Base-by-base conservation (phyloP, 441 rosid species). In the Mallotus japonicus region DNA sequence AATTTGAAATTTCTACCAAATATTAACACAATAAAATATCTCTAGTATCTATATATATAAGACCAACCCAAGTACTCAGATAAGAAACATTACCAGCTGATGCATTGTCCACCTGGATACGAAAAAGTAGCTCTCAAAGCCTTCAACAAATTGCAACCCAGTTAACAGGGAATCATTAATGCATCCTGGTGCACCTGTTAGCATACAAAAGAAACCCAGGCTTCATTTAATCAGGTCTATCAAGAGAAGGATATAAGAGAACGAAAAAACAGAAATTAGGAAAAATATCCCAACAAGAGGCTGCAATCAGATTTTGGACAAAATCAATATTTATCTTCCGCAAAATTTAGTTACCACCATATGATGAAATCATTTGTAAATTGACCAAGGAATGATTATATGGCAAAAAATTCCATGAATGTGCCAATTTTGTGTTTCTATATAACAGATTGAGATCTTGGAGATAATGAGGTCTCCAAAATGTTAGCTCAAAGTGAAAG, bases 41-140 rank as follows among this genome's bases (percentile, higher is more conserved):
- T 7, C 24, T 11, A 10, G 24, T 11, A 8, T n/a, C n/a, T n/a
- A n/a, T n/a, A 3, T 0, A 19, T 7, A 47, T 40, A 53, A 22
- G 17, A 56, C 19, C 58, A 56, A 42, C 50, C 47, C 28, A 71
- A 51, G 17, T 50, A 20, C 19, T 58, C 44, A 20, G 55, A 63
- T 60, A 47, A 67, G 67, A 67, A 66, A 72, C 70, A 82, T 83
- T 82, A 88, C 98, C 93, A 93, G 77, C 79, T 93, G 98, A 80
- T 93, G 98, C 92, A 91, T 87, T 2, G 95, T 91, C 98, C 98
- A 93, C 73, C 97, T 77, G 54, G 93, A 87, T 53, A 93, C 97
- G 77, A 93, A 91, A 77, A 93, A 93, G 85, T 81, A 89, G 80
- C 91, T 87, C 76, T 88, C 95, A 6, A 93, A 80, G 73, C 97